Evolutionary conservation across 2,329 filamentous ascomycete genomes (phyloP), one percentile per base, ranked within the genome.

Genomic region (Neopestalotiopsis clavispora): DNA sequence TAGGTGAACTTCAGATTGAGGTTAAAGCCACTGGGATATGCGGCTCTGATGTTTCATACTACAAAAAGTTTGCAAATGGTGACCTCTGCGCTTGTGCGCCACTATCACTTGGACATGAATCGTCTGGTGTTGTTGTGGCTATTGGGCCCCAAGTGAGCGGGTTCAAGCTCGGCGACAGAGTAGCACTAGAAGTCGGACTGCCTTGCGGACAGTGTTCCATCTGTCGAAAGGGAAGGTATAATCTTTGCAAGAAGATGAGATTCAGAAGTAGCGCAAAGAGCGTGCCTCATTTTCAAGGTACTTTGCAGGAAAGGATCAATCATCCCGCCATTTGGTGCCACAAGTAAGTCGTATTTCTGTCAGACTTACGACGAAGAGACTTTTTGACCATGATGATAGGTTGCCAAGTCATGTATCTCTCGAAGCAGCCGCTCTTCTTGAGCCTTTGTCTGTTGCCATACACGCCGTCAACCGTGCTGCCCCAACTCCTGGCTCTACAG

Each of bases 11-110:
- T 67, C 90, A 92, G 78, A 85, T 92, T 74, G 84, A 88, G 73
- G 84, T 92, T 78, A 87, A 87, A 74, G 85, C 87, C 6, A 92
- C 90, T 30, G 90, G 90, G 49, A 89, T 92, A 74, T 92, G 90
- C 77, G 90, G 90, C 68, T 92, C 89, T 7, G 90, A 92, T 78
- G 87, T 92, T 67, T 89, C 89, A 66, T 92, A 92, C 79, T 92
- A 91, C 82, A 91, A 88, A 78, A 91, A 91, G 75, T 92, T 91
- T 75, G 89, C 89, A 79, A 92, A 92, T 75, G 90, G 90, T 60
- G 90, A 91, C 78, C 85, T 92, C 65, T 90, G 90, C 73, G 89
- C 89, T 61, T 90, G 88, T 72, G 85, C 87, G 70, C 90, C 91
- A 34, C 81, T 92, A 40, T 90, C 89, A 4, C 84, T 92, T 3